Conservation (phyloP, 2,329 filamentous ascomycete genomes). For the Penicillium fuscoglaucum region DNA sequence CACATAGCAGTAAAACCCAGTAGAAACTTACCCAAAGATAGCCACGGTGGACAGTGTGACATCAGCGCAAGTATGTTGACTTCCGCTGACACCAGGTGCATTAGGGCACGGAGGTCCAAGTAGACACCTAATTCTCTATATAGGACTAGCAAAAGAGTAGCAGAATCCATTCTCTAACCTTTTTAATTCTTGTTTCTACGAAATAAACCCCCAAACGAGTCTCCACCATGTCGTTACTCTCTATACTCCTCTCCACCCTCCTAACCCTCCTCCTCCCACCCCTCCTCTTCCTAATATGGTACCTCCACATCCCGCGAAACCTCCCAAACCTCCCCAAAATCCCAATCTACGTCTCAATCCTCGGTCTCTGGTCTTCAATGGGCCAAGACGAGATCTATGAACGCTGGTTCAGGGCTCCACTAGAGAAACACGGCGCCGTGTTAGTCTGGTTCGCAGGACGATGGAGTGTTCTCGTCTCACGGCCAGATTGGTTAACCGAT, state of each 20-base stretch:
- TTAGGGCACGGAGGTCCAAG: neutral
- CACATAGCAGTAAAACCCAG: neutral
- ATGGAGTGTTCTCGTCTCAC: conserved; percentile 52
- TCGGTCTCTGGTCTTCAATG: conserved; percentile 29
- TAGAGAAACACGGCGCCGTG: conserved; percentile 44
- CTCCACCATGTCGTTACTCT: neutral
- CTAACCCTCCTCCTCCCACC: conserved; percentile 8
- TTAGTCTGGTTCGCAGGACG: conserved; percentile 52
- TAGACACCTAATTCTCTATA: neutral
- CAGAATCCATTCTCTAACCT: neutral
- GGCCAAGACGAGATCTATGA: conserved; percentile 29
- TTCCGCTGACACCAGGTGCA: conserved; percentile 12
- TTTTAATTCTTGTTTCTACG: neutral
- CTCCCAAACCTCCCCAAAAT: conserved; percentile 26
- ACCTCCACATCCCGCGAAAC: conserved; percentile 22
- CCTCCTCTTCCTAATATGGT: conserved; percentile 22
- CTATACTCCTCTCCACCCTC: neutral
- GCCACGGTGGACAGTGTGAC: conserved; percentile 1
- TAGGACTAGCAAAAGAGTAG: neutral
- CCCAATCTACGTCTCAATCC: conserved; percentile 30
- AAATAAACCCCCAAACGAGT: neutral
- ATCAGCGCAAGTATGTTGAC: neutral
- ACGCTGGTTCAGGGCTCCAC: conserved; percentile 24
- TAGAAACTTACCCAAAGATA: neutral
- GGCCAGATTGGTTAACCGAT: conserved; percentile 47